Evolutionary conservation across 2,329 filamentous ascomycete species (phyloP).

Genomic region (Pseudophaeomoniella oleicola): DNA sequence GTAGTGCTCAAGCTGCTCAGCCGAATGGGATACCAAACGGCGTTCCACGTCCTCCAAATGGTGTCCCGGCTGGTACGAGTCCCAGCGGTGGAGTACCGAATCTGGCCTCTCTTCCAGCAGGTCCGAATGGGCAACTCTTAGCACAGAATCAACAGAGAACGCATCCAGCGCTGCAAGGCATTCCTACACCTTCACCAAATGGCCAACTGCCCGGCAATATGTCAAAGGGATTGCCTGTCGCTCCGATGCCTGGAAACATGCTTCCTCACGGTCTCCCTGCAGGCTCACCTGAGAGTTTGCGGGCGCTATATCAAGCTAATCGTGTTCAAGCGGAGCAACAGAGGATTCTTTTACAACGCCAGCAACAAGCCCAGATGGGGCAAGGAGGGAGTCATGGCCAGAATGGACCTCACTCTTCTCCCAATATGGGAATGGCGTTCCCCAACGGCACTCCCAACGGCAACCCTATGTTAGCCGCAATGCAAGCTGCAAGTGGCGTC

Average conservation of each 20-base stretch:
- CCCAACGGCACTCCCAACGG: slow-evolving; percentile 23
- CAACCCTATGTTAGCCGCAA: slow-evolving; percentile 28
- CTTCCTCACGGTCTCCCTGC: slow-evolving; percentile 16
- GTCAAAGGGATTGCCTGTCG: slow-evolving; percentile 45
- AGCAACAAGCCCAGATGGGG: slow-evolving; percentile 2
- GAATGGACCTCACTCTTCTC: slow-evolving; percentile 28
- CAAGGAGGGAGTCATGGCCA: slow-evolving; percentile 14
- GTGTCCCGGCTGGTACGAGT: slow-evolving; percentile 16
- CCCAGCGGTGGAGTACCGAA: slow-evolving; percentile 17
- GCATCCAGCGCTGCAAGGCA: slow-evolving; percentile 15
- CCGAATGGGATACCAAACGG: slow-evolving; percentile 32
- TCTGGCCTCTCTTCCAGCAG: background rate
- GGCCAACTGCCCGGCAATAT: slow-evolving; percentile 44
- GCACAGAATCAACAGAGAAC: background rate
- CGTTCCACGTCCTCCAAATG: slow-evolving; percentile 18
- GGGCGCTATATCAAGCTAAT: slow-evolving; percentile 31
- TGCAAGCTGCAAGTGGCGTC: slow-evolving; percentile 27
- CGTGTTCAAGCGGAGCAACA: slow-evolving; percentile 28
- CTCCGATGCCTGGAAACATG: slow-evolving; percentile 50
- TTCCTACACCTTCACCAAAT: slow-evolving; percentile 35
- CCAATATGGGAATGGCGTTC: slow-evolving; percentile 24
- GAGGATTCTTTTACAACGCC: slow-evolving; percentile 4
- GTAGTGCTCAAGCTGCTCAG: slow-evolving; percentile 24
- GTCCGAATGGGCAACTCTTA: slow-evolving; percentile 1
- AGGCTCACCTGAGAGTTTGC: slow-evolving; percentile 28